Evolutionary conservation across 768 basidiomycete species (phyloP).

Genomic region (Boletus edulis): DNA sequence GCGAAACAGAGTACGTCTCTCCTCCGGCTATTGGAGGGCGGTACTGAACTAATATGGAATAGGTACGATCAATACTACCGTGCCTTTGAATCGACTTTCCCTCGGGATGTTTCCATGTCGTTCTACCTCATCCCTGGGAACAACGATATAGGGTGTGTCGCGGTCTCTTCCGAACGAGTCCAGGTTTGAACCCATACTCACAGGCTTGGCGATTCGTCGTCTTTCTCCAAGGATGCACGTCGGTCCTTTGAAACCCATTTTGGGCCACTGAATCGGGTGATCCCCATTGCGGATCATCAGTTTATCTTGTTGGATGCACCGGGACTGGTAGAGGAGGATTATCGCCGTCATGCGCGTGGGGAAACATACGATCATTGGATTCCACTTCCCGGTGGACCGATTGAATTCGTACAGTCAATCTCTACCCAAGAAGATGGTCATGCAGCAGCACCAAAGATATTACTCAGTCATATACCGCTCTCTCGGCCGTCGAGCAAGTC

Average conservation of each 20-base stretch:
- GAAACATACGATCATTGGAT: slow-evolving; percentile 54
- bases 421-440: slow-evolving; percentile 32
- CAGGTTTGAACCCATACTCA: neutral
- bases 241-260: slow-evolving; percentile 59
- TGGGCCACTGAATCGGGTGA: slow-evolving; percentile 63
- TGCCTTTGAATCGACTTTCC: slow-evolving; percentile 65
- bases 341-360: slow-evolving; percentile 52
- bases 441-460: slow-evolving; percentile 38
- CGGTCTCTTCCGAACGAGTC: neutral
- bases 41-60: slow-evolving; percentile 5
- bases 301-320: slow-evolving; percentile 75
- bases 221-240: slow-evolving; percentile 54
- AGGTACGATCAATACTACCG: slow-evolving; percentile 62
- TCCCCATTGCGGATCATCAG: slow-evolving; percentile 65
- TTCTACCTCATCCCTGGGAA: slow-evolving; percentile 76
- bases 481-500: slow-evolving; percentile 67
- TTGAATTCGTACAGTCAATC: slow-evolving; percentile 56
- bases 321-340: slow-evolving; percentile 81
- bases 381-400: slow-evolving; percentile 49
- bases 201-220: slow-evolving; percentile 55
- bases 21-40: slow-evolving; percentile 10
- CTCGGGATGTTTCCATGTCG: slow-evolving; percentile 35
- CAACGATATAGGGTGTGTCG: slow-evolving; percentile 66
- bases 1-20: slow-evolving; percentile 52
- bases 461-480: slow-evolving; percentile 87